Conservation (phyloP, 176 grass and related monocot species). For the Sorghum bicolor region Sorghum_bicolor_NCBIv3 NC_012878.2:52717501-52718000, state of each 20-base stretch:
- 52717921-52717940: neutral
- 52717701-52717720: neutral
- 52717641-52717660: neutral
- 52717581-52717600: neutral
- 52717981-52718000: constrained; percentile 33
- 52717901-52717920: neutral
- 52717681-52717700: no score
- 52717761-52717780: neutral
- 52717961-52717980: neutral
- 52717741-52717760: neutral
- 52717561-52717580: neutral
- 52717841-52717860: neutral
- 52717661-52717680: neutral
- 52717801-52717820: neutral
- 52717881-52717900: neutral
- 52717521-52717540: constrained; percentile 37
- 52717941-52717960: neutral
- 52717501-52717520: neutral
- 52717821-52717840: neutral
- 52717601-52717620: neutral
- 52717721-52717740: neutral
- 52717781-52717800: neutral
- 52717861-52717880: neutral
- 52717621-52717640: neutral
- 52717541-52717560: constrained; percentile 3